Evolutionary conservation across 768 basidiomycete species (phyloP).

Genomic region (Mycena galericulata): DNA sequence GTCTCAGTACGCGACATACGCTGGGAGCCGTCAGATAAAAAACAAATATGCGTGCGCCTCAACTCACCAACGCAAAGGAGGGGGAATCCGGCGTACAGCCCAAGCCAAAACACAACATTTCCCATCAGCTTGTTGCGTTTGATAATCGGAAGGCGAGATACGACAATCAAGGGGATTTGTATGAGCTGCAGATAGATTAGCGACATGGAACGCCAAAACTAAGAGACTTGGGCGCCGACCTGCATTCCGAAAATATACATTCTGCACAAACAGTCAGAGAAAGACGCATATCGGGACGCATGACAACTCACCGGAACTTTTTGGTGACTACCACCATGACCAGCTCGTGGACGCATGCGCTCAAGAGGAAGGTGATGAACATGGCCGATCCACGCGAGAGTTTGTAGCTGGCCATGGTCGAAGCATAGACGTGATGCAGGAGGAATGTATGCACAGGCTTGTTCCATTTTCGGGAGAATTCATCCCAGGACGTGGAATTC

Average conservation of each 20-base stretch:
- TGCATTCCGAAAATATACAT: conserved; percentile 87
- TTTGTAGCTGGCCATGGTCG: conserved; percentile 81
- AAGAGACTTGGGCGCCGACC: not conserved
- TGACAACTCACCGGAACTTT: conserved; percentile 80
- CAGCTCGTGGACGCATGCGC: conserved; percentile 91
- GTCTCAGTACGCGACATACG: conserved; percentile 66
- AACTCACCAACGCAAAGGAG: conserved; percentile 78
- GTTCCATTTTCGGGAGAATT: conserved; percentile 99
- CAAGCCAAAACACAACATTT: conserved; percentile 93
- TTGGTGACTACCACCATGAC: conserved; percentile 97
- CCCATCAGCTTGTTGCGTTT: conserved; percentile 86
- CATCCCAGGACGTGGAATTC: conserved; percentile 98
- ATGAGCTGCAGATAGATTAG: conserved; percentile 62
- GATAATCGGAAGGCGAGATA: conserved; percentile 82
- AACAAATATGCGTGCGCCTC: no score
- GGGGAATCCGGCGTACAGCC: conserved; percentile 93
- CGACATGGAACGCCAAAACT: not conserved
- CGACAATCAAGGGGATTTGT: conserved; percentile 91
- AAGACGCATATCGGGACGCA: no score
- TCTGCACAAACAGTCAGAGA: conserved; percentile 50
- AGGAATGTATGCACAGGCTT: conserved; percentile 96
- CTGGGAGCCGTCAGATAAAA: not conserved
- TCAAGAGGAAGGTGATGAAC: conserved; percentile 92
- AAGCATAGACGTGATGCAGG: conserved; percentile 94
- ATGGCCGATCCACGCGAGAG: conserved; percentile 86